phyloP scores from a whole-genome alignment of 2,329 filamentous ascomycete species.

The Nemania diffusa region DNA sequence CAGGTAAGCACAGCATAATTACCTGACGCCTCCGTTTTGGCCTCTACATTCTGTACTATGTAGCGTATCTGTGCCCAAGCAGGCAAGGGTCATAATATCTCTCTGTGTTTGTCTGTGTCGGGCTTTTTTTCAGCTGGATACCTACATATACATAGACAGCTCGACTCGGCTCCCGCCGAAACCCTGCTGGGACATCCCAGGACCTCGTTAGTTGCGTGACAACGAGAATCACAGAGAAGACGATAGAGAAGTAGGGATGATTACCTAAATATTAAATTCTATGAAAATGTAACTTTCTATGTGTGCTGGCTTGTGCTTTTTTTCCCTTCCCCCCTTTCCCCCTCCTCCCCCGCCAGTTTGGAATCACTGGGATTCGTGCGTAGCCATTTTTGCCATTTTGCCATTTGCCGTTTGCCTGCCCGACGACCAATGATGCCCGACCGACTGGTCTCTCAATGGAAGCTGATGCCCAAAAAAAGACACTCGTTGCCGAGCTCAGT shows the following conservation, averaged over 20 bases:
- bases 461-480: slow-evolving; percentile 31
- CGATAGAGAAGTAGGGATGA: slow-evolving; percentile 9
- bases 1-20: not conserved
- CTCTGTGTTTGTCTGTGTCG: not conserved
- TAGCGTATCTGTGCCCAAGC: not conserved
- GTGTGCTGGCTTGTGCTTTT: slow-evolving; percentile 12
- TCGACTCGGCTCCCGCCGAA: slow-evolving; percentile 4
- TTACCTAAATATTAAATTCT: slow-evolving; percentile 18
- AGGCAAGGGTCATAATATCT: not conserved
- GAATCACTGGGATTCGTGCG: not conserved
- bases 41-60: not conserved
- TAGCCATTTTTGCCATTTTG: slow-evolving; percentile 13
- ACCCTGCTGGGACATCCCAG: not conserved
- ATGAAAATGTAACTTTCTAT: slow-evolving; percentile 29
- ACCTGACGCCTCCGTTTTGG: not conserved
- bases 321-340: not conserved
- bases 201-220: not conserved
- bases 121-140: not conserved
- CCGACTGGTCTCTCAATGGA: slow-evolving; percentile 17
- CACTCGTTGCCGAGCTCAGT: slow-evolving; percentile 27
- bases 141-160: not conserved
- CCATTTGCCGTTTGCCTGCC: slow-evolving; percentile 12
- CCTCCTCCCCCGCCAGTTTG: not conserved
- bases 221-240: slow-evolving; percentile 7
- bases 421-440: slow-evolving; percentile 32